These are phyloP conservation scores for Lachnellula occidentalis DNA, from an alignment of 2,329 filamentous ascomycete species.

Conservation along the genomic window DNA sequence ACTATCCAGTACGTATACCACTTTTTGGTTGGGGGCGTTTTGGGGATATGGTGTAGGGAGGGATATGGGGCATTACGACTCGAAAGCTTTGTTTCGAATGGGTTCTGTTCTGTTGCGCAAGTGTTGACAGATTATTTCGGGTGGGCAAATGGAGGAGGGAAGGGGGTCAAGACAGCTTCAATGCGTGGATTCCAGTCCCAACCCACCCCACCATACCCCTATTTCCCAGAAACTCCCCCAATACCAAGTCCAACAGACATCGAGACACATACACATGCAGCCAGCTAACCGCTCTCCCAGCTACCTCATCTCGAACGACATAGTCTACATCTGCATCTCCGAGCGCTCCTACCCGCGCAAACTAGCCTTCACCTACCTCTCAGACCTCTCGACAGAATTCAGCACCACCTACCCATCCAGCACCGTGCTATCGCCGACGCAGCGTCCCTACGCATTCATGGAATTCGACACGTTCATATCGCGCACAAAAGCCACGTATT, in stretches of 20 bases:
- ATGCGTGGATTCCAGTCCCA: no score
- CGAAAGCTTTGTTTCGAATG: no score
- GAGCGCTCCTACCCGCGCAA: conserved; percentile 94
- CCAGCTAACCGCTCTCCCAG: conserved; percentile 36
- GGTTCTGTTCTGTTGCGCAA: no score
- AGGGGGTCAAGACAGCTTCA: no score
- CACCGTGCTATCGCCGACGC: conserved; percentile 67
- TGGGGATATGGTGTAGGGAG: no score
- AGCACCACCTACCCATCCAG: conserved; percentile 70
- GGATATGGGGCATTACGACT: not conserved
- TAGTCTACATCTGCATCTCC: conserved; percentile 92
- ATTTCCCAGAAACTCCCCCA: no score
- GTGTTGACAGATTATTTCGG: no score
- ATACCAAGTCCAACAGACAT: no score
- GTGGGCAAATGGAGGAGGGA: no score
- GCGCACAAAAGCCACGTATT: conserved; percentile 88
- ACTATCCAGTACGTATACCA: conserved; percentile 69
- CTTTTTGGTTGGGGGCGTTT: not conserved
- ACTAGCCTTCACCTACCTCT: conserved; percentile 95
- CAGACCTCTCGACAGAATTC: conserved; percentile 88
- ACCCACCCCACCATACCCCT: no score
- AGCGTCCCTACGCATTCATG: conserved; percentile 93
- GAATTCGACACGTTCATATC: conserved; percentile 97
- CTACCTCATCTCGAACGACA: conserved; percentile 76
- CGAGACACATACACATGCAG: not conserved